Base-by-base conservation (phyloP, 768 basidiomycete genomes). In the Collybia sp. region DNA sequence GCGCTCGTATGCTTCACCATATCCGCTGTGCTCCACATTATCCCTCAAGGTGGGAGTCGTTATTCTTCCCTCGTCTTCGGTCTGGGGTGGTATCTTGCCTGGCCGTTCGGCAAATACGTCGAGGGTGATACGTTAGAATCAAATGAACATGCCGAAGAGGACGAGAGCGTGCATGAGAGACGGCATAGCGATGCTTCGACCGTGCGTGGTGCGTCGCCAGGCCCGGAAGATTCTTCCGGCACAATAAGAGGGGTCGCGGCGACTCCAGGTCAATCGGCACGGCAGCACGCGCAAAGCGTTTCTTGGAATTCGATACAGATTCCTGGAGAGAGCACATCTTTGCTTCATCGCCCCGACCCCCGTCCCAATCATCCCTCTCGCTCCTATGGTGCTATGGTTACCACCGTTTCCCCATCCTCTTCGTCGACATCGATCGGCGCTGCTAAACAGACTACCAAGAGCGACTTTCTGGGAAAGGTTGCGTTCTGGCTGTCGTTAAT, bases 101-200 rank as follows among this genome's bases (percentile, higher is more conserved):
- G 96, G 96, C 96, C 96, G 2, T 99, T 99, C 60, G 94, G 96
- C 15, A 97, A 97, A 65, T 99, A 98, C 61, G 91, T 99, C 40
- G 93, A 97, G 63, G 91, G 93, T 10, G 83, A 84, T 49, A 63
- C 70, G 3, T 58, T 58, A 9, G 70, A 63, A 30, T 31, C 30
- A 8, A 76, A 73, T 18, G 65, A 75, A 31, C 61, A 71, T 33
- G 49, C 59, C 17, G 59, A 66, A 5, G 61, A 60, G 15, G 68
- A 68, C 35, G 70, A 59, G 12, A 56, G 63, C 40, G 48, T 57
- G 40, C 58, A 57, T 33, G 60, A 60, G 30, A 53, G 64, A 30
- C 59, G 62, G 40, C 62, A 63, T 56, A 61, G 61, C 50, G 46
- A 49, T 45, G 57, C 53, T n/a, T 59, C 66, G 15, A 72, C 69